Conservation (phyloP, 768 basidiomycete species). For the Tubosaeta brunneosetosa region DNA sequence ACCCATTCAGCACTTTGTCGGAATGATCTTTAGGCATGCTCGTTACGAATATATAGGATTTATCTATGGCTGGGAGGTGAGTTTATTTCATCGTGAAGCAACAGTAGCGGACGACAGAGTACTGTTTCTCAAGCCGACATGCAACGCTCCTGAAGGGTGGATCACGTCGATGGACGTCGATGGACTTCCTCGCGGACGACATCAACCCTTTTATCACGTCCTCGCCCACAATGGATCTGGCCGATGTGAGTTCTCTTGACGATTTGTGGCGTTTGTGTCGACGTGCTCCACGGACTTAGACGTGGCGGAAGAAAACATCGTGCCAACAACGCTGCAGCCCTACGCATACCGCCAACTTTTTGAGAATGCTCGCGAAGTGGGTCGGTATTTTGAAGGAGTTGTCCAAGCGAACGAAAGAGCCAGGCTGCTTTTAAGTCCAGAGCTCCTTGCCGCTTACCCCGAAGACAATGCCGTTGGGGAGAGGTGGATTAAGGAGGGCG, state of each 20-base stretch:
- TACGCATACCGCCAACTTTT: slow-evolving; percentile 23
- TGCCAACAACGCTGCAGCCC: slow-evolving; percentile 17
- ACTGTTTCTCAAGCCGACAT: slow-evolving; percentile 24
- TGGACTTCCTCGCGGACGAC: slow-evolving; percentile 34
- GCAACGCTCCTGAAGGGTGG: slow-evolving; percentile 41
- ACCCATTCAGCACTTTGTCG: slow-evolving; percentile 42
- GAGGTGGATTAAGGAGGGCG: slow-evolving; percentile 31
- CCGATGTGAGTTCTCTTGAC: slow-evolving; percentile 32
- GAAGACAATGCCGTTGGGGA: slow-evolving; percentile 41
- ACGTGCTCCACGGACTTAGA: slow-evolving; percentile 15
- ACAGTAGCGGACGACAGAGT: neutral
- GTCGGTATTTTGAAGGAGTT: slow-evolving; percentile 37
- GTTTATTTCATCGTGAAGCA: neutral
- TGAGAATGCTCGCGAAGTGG: slow-evolving; percentile 21
- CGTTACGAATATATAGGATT: slow-evolving; percentile 40
- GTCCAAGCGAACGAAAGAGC: slow-evolving; percentile 25
- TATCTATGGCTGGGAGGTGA: slow-evolving; percentile 49
- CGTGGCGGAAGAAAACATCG: slow-evolving; percentile 36
- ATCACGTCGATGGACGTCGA: slow-evolving; percentile 41
- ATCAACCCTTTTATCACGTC: slow-evolving; percentile 49
- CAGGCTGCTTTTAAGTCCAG: slow-evolving; percentile 40
- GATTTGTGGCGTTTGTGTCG: neutral
- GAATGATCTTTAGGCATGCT: slow-evolving; percentile 43
- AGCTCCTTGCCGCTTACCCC: slow-evolving; percentile 40
- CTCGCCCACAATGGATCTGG: slow-evolving; percentile 31